Conservation (phyloP, 2,329 filamentous ascomycete genomes). For the Colletotrichum falcatum region DNA sequence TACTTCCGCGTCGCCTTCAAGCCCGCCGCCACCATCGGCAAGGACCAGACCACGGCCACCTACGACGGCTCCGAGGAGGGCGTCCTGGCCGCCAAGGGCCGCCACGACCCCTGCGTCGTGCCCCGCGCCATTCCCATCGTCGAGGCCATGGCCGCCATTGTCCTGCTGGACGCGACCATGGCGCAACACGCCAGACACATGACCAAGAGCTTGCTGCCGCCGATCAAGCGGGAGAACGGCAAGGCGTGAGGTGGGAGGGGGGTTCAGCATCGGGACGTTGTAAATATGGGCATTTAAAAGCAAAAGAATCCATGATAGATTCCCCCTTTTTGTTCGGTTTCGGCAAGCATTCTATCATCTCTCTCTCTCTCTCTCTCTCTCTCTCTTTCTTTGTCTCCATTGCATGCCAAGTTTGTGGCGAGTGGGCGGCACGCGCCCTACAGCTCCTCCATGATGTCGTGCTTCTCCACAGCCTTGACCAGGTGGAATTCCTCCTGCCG, state of each 20-base stretch:
- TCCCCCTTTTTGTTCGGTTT: constrained; percentile 19
- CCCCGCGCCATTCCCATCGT: constrained; percentile 89
- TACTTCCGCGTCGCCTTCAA: constrained; percentile 98
- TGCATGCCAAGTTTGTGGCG: background rate
- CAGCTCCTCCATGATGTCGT: constrained; percentile 23
- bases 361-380: background rate
- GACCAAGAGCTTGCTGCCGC: constrained; percentile 39
- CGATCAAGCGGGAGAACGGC: constrained; percentile 34
- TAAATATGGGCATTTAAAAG: constrained; percentile 36
- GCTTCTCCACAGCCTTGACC: constrained; percentile 42
- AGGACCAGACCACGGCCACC: constrained; percentile 84
- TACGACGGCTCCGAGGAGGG: constrained; percentile 81
- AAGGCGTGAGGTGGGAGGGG: constrained; percentile 22
- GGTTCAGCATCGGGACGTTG: constrained; percentile 7
- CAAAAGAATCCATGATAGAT: constrained; percentile 35
- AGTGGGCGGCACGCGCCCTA: background rate
- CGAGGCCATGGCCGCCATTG: constrained; percentile 87
- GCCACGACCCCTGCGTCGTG: constrained; percentile 94
- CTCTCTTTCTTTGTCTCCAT: background rate
- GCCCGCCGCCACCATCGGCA: constrained; percentile 91
- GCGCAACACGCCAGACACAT: constrained; percentile 76
- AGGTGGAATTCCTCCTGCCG: constrained; percentile 60
- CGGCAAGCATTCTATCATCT: background rate
- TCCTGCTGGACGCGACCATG: constrained; percentile 88
- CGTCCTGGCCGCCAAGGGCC: constrained; percentile 87